Evolutionary conservation across 208 protist genomes (phyloP).

Genomic region (Trypanosoma mega): DNA sequence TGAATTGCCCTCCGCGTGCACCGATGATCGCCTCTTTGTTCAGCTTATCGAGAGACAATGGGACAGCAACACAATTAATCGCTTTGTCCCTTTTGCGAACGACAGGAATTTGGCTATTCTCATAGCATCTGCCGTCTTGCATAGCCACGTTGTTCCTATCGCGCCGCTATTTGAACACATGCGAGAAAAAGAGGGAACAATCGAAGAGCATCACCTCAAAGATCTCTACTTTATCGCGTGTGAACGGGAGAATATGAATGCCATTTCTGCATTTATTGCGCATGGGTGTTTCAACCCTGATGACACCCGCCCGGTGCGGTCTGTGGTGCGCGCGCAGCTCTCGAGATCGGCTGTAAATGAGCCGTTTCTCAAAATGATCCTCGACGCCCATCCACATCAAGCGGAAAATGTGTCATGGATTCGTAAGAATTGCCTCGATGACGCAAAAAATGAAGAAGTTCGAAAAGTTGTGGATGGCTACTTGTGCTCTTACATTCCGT

Average conservation of each 20-base stretch:
- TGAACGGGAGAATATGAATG: constrained; percentile 62
- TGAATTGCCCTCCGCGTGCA: constrained; percentile 36
- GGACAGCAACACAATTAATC: constrained; percentile 40
- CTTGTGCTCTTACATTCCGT: constrained; percentile 16
- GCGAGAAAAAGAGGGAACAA: constrained; percentile 39
- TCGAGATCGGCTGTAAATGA: constrained; percentile 34
- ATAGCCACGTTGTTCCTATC: constrained; percentile 50
- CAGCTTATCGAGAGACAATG: constrained; percentile 58
- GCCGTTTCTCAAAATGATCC: constrained; percentile 51
- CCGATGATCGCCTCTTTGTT: constrained; percentile 57
- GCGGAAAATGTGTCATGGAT: constrained; percentile 39
- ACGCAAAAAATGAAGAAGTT: constrained; percentile 32
- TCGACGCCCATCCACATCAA: constrained; percentile 45
- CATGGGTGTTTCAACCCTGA: constrained; percentile 54
- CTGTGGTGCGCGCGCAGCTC: constrained; percentile 52
- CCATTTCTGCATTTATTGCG: constrained; percentile 52
- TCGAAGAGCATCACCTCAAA: constrained; percentile 56
- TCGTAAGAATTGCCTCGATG: constrained; percentile 34
- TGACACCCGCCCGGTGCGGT: constrained; percentile 58
- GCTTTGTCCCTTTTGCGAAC: constrained; percentile 53
- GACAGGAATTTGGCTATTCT: constrained; percentile 73
- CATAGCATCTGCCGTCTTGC: constrained; percentile 56
- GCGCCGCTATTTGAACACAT: constrained; percentile 52
- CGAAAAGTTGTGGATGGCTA: constrained; percentile 14
- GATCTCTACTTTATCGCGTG: constrained; percentile 67